Percentiles rank a stretch among this genome's conserved stretches.
These are phyloP conservation scores for Cryphonectria parasitica DNA, from an alignment of 2,329 filamentous ascomycete species.

Conservation along the genomic window DNA sequence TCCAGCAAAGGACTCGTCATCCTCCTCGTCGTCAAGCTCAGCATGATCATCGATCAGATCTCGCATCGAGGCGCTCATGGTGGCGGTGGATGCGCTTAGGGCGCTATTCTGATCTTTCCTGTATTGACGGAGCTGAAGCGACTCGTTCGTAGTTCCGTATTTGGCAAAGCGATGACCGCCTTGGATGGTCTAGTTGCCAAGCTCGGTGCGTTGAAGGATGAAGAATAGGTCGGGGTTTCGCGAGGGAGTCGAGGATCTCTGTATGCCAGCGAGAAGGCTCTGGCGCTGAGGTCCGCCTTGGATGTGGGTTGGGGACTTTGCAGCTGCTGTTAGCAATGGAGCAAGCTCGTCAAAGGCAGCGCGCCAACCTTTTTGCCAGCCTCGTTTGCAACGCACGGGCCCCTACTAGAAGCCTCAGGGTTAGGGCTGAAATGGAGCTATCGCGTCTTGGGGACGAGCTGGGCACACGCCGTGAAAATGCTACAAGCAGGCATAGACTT, in stretches of 20 bases:
- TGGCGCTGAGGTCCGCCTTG: constrained; percentile 15
- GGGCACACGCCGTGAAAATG: neutral
- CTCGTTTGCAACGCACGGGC: constrained; percentile 7
- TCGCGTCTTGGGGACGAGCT: neutral
- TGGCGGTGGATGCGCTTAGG: constrained; percentile 39
- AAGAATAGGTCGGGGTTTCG: neutral
- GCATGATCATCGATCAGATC: constrained; percentile 85
- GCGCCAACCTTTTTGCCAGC: constrained; percentile 23
- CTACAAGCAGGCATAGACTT: neutral
- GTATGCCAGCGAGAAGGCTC: constrained; percentile 6
- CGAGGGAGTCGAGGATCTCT: neutral
- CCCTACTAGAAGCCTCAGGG: neutral
- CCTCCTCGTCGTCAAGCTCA: constrained; percentile 82
- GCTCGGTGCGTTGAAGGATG: neutral
- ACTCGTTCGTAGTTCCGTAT: constrained; percentile 5
- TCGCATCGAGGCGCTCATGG: constrained; percentile 67
- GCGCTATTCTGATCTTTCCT: constrained; percentile 4
- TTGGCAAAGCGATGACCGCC: constrained; percentile 10
- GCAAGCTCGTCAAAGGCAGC: constrained; percentile 14
- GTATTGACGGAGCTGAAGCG: constrained; percentile 16
- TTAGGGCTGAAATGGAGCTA: neutral
- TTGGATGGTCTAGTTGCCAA: neutral
- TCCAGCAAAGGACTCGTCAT: constrained; percentile 82
- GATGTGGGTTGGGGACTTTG: constrained; percentile 20
- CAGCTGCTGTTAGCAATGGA: constrained; percentile 20